Conservation (phyloP, 1,284 basidiomycete species). For the Trichosporon asahii region DNA sequence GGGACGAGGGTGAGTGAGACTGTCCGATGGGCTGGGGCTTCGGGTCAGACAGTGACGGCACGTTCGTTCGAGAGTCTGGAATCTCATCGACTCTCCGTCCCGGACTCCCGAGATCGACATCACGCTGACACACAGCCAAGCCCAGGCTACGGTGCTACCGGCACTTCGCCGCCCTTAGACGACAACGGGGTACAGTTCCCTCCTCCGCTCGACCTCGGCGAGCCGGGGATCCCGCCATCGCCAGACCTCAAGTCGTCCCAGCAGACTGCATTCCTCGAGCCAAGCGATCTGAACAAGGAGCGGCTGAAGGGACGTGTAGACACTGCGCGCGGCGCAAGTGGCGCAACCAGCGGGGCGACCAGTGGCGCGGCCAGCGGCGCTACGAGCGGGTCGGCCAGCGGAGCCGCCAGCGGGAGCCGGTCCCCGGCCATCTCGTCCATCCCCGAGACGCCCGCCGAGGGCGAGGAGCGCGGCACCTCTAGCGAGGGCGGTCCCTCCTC, state of each 20-base stretch:
- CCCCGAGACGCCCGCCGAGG: not conserved
- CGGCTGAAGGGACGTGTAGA: not conserved
- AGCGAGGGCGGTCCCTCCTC: not conserved
- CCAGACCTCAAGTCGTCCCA: not conserved
- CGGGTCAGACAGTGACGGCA: too few species aligned
- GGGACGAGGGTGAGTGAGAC: not conserved
- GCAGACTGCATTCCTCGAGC: not conserved
- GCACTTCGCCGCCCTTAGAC: conserved; percentile 13
- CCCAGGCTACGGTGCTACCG: conserved; percentile 37
- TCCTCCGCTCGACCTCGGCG: conserved; percentile 46
- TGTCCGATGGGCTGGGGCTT: too few species aligned
- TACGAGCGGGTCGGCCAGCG: too few species aligned
- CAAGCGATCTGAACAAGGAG: not conserved
- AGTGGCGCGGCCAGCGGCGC: too few species aligned
- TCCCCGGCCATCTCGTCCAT: conserved; percentile 13
- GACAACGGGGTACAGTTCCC: conserved; percentile 19
- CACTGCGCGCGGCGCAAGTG: not conserved
- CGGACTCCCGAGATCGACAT: not conserved
- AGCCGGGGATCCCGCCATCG: conserved; percentile 17
- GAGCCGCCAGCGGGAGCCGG: conserved; percentile 14
- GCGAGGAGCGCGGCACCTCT: not conserved
- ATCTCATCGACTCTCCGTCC: not conserved
- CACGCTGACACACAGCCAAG: conserved; percentile 11
- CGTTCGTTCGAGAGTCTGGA: not conserved
- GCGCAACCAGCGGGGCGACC: too few species aligned